Evolutionary conservation across 1,284 basidiomycete genomes (phyloP).

Genomic region (Ustilago crameri): DNA sequence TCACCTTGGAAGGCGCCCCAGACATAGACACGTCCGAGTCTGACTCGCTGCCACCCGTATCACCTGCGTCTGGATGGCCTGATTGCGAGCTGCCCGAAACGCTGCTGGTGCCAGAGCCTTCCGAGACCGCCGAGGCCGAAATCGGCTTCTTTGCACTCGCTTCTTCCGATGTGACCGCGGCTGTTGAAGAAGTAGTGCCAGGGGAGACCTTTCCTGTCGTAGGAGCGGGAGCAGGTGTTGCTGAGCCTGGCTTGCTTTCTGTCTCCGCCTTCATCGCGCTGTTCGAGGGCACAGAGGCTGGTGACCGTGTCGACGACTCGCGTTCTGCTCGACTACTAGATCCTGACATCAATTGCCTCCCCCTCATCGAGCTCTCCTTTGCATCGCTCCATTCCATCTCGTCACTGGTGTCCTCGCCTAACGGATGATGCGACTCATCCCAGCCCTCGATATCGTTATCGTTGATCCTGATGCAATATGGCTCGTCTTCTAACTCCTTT

Average conservation of each 20-base stretch:
- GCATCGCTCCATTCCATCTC: conserved; percentile 59
- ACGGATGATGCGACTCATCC: conserved; percentile 45
- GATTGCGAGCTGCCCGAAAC: conserved; percentile 31
- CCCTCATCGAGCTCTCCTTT: conserved; percentile 34
- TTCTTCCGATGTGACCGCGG: not conserved
- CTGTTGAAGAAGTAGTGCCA: not conserved
- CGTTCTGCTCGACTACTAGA: conserved; percentile 13
- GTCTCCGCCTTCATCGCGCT: not conserved
- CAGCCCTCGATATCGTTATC: conserved; percentile 49
- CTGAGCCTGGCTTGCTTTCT: conserved; percentile 11
- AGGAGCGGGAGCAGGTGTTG: not conserved
- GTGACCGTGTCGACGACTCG: conserved; percentile 17
- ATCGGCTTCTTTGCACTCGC: conserved; percentile 2
- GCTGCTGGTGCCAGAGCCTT: conserved; percentile 33
- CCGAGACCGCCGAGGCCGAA: not conserved
- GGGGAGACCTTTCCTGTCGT: conserved; percentile 1
- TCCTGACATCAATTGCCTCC: conserved; percentile 12
- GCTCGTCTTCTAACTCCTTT: conserved; percentile 44
- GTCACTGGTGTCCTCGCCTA: conserved; percentile 53
- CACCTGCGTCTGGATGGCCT: conserved; percentile 19
- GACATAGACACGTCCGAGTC: conserved; percentile 29
- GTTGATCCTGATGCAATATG: conserved; percentile 50
- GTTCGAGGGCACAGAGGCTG: conserved; percentile 7
- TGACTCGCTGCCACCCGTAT: conserved; percentile 27
- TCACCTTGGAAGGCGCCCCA: not conserved